A percentile compares a stretch with the other conserved stretches of the same genome.
Conservation (phyloP, 2,329 filamentous ascomycete genomes). For the Botrytis medusae region DNA sequence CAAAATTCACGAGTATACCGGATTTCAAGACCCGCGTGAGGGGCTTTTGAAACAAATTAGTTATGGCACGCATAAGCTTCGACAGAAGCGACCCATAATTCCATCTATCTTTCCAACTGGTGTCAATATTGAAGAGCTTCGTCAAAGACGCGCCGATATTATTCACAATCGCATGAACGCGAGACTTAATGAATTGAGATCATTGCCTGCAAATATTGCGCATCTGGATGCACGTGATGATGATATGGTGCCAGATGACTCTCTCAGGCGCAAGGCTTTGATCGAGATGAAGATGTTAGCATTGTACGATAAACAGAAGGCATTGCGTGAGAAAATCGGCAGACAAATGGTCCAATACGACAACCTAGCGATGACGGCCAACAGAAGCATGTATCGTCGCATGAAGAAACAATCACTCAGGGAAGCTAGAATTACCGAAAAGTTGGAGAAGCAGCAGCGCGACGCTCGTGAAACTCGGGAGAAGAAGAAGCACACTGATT, state of each 20-base stretch:
- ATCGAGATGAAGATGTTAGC: conserved; percentile 94
- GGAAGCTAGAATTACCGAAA: conserved; percentile 96
- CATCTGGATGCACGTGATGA: conserved; percentile 79
- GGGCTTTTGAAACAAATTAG: conserved; percentile 55
- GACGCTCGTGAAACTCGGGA: conserved; percentile 94
- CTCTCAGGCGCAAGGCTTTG: conserved; percentile 81
- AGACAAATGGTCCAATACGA: conserved; percentile 94
- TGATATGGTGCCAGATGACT: conserved; percentile 71
- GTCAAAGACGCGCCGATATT: conserved; percentile 83
- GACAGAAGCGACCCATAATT: conserved; percentile 75
- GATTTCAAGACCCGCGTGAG: conserved; percentile 69
- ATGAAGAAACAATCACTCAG: conserved; percentile 97
- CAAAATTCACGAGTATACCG: conserved; percentile 54
- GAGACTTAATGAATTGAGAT: conserved; percentile 79
- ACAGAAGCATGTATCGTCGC: conserved; percentile 83
- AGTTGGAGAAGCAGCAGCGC: conserved; percentile 97
- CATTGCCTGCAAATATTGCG: conserved; percentile 79
- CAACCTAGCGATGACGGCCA: conserved; percentile 95
- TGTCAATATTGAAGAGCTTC: conserved; percentile 80
- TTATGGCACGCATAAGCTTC: conserved; percentile 75
- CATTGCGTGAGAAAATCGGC: conserved; percentile 81
- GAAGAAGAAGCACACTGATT: conserved; percentile 95
- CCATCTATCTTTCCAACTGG: conserved; percentile 87
- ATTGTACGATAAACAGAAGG: conserved; percentile 83
- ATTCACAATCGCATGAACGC: conserved; percentile 88